These are phyloP conservation scores for Trametes hirsuta DNA, from an alignment of 1,284 basidiomycete species.

Conservation along the genomic window DNA sequence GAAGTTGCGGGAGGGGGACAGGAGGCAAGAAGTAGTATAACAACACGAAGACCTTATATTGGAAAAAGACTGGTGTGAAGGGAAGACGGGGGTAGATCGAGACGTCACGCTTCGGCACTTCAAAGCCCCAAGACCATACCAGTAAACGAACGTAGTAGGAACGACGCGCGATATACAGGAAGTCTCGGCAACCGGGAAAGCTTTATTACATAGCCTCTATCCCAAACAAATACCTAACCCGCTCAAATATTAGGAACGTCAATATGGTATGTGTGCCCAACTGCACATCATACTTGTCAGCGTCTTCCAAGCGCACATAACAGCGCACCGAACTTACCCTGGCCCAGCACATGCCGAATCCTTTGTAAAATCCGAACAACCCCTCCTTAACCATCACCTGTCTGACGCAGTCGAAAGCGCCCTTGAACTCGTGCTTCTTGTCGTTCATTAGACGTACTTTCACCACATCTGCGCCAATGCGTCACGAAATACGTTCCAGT, in stretches of 20 bases:
- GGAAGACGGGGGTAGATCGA: too few species aligned
- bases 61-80: too few species aligned
- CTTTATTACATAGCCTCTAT: constrained; percentile 38
- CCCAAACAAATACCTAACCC: constrained; percentile 36
- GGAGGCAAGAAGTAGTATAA: too few species aligned
- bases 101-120: too few species aligned
- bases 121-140: too few species aligned
- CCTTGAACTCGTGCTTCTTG: constrained; percentile 36
- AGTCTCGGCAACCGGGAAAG: too few species aligned
- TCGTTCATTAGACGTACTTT: constrained; percentile 48
- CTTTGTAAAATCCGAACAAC: constrained; percentile 41
- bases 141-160: too few species aligned
- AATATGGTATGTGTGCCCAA: constrained; percentile 42
- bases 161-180: too few species aligned
- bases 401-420: constrained; percentile 38
- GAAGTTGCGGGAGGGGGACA: too few species aligned
- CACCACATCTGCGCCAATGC: constrained; percentile 37
- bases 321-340: constrained; percentile 30
- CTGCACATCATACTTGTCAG: constrained; percentile 21
- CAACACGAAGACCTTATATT: too few species aligned
- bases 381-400: constrained; percentile 38
- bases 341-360: constrained; percentile 46
- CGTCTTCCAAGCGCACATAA: neutral
- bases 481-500: neutral
- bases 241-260: constrained; percentile 42